Conservation (phyloP, 768 basidiomycete species). For the Mycena floridula region DNA sequence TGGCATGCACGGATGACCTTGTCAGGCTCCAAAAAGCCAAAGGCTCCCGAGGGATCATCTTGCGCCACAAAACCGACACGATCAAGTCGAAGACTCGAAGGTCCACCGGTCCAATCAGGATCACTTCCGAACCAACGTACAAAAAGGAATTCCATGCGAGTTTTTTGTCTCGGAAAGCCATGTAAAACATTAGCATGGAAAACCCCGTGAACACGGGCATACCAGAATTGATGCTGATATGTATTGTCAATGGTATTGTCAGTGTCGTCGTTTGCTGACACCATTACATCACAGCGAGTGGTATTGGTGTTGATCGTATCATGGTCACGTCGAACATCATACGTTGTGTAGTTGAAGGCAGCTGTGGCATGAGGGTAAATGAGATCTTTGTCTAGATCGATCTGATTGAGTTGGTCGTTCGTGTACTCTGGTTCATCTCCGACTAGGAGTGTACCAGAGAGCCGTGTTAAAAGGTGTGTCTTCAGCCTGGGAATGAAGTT, state of each 20-base stretch:
- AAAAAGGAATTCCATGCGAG: constrained; percentile 34
- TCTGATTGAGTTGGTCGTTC: background rate
- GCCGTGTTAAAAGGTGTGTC: constrained; percentile 7
- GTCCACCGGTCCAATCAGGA: constrained; percentile 16
- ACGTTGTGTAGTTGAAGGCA: constrained; percentile 28
- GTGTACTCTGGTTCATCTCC: constrained; percentile 1
- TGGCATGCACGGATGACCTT: constrained; percentile 24
- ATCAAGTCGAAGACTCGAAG: constrained; percentile 21
- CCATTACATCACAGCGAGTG: constrained; percentile 19
- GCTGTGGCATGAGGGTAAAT: constrained; percentile 16
- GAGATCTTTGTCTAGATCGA: constrained; percentile 1
- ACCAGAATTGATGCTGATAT: constrained; percentile 14
- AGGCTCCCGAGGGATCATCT: constrained; percentile 18
- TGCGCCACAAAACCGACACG: constrained; percentile 30
- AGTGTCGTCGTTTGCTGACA: constrained; percentile 9
- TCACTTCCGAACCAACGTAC: constrained; percentile 32
- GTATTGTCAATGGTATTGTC: background rate
- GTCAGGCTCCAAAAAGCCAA: constrained; percentile 33
- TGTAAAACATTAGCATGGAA: constrained; percentile 14
- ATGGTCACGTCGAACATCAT: constrained; percentile 26
- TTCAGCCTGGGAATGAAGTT: constrained; percentile 6
- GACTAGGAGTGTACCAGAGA: constrained; percentile 1
- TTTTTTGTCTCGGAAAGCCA: background rate
- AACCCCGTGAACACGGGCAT: constrained; percentile 15
- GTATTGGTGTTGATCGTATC: constrained; percentile 22